A percentile compares a stretch with the other conserved stretches of the same genome.
Evolutionary conservation across 805 yeast species (phyloP).

Genomic region (Yamadazyma insecticola): DNA sequence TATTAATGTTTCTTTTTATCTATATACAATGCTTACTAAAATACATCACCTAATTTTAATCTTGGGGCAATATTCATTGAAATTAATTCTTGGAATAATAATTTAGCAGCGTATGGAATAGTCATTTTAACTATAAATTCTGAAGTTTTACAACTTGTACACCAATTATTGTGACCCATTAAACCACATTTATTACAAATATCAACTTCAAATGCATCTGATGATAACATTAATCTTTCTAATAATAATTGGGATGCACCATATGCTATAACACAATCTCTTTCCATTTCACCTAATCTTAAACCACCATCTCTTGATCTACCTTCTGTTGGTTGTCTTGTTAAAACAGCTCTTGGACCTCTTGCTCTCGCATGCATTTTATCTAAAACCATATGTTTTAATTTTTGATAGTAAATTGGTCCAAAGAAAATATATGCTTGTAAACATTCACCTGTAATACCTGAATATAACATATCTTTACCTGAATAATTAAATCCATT

Average conservation of each 20-base stretch:
- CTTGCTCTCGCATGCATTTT: conserved; percentile 99
- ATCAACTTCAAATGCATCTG: conserved; percentile 97
- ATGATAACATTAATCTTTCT: conserved; percentile 92
- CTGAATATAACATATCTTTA: conserved; percentile 95
- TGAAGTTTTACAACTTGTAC: conserved; percentile 89
- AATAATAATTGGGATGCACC: conserved; percentile 94
- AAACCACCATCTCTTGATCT: conserved; percentile 98
- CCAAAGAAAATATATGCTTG: conserved; percentile 99
- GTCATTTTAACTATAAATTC: conserved; percentile 89
- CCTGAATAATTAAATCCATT: conserved; percentile 94
- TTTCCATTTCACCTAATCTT: conserved; percentile 98
- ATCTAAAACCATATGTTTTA: conserved; percentile 98
- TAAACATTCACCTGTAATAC: conserved; percentile 94
- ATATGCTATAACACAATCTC: conserved; percentile 99
- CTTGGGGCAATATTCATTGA: conserved; percentile 99
- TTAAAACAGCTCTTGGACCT: conserved; percentile 96
- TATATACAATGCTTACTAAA: conserved; percentile 26
- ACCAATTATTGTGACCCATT: conserved; percentile 98
- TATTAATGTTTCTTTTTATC: too few relatives aligned
- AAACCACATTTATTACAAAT: conserved; percentile 91
- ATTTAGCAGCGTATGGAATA: conserved; percentile 97
- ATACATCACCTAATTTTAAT: conserved; percentile 82
- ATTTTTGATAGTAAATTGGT: conserved; percentile 95
- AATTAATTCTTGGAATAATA: conserved; percentile 91
- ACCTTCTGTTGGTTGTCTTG: conserved; percentile 99